Conservation (phyloP, 2,329 filamentous ascomycete species). For the Akanthomyces dipterigenus region DNA sequence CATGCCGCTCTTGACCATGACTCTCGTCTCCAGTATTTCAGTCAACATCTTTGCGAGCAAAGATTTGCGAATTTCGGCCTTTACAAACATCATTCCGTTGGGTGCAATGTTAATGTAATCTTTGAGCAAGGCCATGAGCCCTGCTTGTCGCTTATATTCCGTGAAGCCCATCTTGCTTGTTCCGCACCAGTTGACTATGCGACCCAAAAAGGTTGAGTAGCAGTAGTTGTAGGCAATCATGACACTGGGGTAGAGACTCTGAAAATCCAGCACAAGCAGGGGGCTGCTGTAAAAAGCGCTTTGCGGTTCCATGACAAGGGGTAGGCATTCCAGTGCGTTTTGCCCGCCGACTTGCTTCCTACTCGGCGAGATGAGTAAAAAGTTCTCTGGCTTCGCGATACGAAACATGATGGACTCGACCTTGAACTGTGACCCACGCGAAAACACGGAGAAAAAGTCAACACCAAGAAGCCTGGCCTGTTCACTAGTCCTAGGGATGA, state of each 20-base stretch:
- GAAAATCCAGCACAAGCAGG: slow-evolving; percentile 86
- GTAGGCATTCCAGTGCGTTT: slow-evolving; percentile 89
- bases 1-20: slow-evolving; percentile 98
- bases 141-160: slow-evolving; percentile 71
- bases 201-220: slow-evolving; percentile 91
- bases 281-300: slow-evolving; percentile 91
- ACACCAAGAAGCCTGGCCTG: slow-evolving; percentile 88
- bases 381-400: slow-evolving; percentile 95
- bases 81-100: slow-evolving; percentile 95
- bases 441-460: slow-evolving; percentile 96
- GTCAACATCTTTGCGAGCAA: slow-evolving; percentile 92
- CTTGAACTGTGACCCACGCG: slow-evolving; percentile 93
- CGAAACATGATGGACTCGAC: slow-evolving; percentile 98
- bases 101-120: slow-evolving; percentile 88
- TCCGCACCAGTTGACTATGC: slow-evolving; percentile 81
- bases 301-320: slow-evolving; percentile 94
- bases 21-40: slow-evolving; percentile 89
- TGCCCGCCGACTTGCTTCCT: slow-evolving; percentile 88
- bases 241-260: slow-evolving; percentile 90
- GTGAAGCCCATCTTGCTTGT: slow-evolving; percentile 91
- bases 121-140: slow-evolving; percentile 69
- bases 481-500: slow-evolving; percentile 84
- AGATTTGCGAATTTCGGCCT: slow-evolving; percentile 77
- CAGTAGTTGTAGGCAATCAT: slow-evolving; percentile 99
- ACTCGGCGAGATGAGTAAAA: slow-evolving; percentile 82